These are phyloP conservation scores for Candida sp. DNA, from an alignment of 1,139 yeast genomes.

Conservation along the genomic window DNA sequence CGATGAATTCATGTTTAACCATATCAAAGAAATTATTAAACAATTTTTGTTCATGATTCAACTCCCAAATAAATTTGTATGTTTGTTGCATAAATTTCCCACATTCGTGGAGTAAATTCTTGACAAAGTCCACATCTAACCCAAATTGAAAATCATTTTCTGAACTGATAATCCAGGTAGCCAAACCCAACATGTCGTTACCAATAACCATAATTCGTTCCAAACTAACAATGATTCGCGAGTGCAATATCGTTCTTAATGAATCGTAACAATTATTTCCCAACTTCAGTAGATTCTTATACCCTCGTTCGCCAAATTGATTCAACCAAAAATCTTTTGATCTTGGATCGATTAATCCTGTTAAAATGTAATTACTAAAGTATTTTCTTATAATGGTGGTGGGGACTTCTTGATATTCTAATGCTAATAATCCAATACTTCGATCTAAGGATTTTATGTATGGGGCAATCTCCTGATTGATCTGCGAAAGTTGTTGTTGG, in stretches of 20 bases:
- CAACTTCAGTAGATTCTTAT: slow-evolving; percentile 53
- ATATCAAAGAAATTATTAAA: slow-evolving; percentile 53
- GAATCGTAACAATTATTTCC: slow-evolving; percentile 51
- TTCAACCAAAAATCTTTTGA: slow-evolving; percentile 42
- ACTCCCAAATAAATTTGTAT: slow-evolving; percentile 41
- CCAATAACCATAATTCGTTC: slow-evolving; percentile 57
- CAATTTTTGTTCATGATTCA: slow-evolving; percentile 49
- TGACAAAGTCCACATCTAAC: slow-evolving; percentile 19
- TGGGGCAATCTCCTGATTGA: slow-evolving; percentile 37
- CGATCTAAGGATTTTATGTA: slow-evolving; percentile 39
- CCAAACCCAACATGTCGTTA: slow-evolving; percentile 43
- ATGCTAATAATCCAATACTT: slow-evolving; percentile 14
- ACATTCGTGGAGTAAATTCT: slow-evolving; percentile 17
- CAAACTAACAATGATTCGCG: slow-evolving; percentile 49
- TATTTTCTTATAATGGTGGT: slow-evolving; percentile 4
- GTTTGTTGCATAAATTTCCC: slow-evolving; percentile 16
- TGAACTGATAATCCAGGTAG: slow-evolving; percentile 31
- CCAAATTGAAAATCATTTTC: slow-evolving; percentile 20
- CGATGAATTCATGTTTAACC: slow-evolving; percentile 37
- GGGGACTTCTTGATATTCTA: slow-evolving; percentile 1
- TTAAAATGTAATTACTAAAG: slow-evolving; percentile 20
- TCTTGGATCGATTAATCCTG: slow-evolving; percentile 50
- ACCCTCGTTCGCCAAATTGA: slow-evolving; percentile 66
- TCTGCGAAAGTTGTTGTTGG: slow-evolving; percentile 30
- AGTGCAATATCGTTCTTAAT: slow-evolving; percentile 42